Evolutionary conservation across 495 filamentous ascomycete species (phyloP).

Genomic region (Astrothelium subdiscretum): DNA sequence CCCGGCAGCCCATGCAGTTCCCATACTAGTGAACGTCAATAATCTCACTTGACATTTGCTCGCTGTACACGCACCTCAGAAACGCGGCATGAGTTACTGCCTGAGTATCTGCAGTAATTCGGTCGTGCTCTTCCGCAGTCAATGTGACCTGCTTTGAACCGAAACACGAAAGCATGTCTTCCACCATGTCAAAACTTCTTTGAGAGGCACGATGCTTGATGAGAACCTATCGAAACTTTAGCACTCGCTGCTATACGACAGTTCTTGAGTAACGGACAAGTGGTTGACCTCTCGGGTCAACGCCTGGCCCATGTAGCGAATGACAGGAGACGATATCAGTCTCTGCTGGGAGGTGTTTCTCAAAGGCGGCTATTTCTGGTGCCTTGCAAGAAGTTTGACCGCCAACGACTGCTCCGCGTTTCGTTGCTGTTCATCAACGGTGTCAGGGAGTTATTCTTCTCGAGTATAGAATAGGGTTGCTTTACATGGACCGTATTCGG

Average conservation of each 20-base stretch:
- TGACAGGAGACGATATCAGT: slow-evolving; percentile 94
- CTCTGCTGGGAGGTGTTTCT: slow-evolving; percentile 73
- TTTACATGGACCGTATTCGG: slow-evolving; percentile 84
- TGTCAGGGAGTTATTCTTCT: slow-evolving; percentile 13
- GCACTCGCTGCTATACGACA: background rate
- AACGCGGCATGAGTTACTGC: slow-evolving; percentile 97
- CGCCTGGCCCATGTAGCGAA: slow-evolving; percentile 80
- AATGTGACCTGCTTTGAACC: slow-evolving; percentile 74
- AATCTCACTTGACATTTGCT: background rate
- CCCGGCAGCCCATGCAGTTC: slow-evolving; percentile 88
- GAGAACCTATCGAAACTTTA: slow-evolving; percentile 43
- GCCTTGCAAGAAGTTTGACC: slow-evolving; percentile 98
- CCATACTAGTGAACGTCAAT: slow-evolving; percentile 51
- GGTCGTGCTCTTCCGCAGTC: slow-evolving; percentile 77
- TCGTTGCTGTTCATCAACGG: slow-evolving; percentile 57
- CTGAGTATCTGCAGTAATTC: slow-evolving; percentile 95
- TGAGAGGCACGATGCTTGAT: slow-evolving; percentile 85
- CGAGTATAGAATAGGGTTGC: slow-evolving; percentile 12
- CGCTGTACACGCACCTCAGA: slow-evolving; percentile 32
- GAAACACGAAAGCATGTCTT: slow-evolving; percentile 69
- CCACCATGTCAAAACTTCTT: slow-evolving; percentile 62
- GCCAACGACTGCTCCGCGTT: slow-evolving; percentile 84
- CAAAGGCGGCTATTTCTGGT: slow-evolving; percentile 88
- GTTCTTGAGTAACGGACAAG: slow-evolving; percentile 41
- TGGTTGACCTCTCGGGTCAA: slow-evolving; percentile 78